These are phyloP conservation scores for Globisporangium recalcitrans DNA, from an alignment of 352 stramenopile species.

Conservation along the genomic window DNA sequence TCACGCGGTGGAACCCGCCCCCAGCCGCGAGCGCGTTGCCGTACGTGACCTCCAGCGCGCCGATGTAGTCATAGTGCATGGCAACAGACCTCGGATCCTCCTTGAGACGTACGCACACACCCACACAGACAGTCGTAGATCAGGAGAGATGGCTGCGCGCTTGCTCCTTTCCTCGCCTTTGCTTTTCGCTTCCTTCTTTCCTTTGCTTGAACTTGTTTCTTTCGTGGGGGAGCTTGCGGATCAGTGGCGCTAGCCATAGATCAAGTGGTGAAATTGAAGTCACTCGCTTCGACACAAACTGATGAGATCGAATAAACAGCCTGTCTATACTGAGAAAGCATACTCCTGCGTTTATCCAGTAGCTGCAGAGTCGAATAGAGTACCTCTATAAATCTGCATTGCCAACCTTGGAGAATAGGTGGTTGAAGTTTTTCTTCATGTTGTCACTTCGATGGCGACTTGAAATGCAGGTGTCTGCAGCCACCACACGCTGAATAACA, in stretches of 20 bases:
- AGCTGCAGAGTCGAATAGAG: no score
- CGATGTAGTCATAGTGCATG: conserved; percentile 75
- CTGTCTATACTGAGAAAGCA: no score
- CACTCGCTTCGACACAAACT: no score
- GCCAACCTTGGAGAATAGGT: no score
- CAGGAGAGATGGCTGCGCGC: not conserved
- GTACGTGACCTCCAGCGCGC: conserved; percentile 79
- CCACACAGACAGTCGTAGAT: not conserved
- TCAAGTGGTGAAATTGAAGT: not conserved
- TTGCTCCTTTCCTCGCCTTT: not conserved
- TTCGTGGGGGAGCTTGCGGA: not conserved
- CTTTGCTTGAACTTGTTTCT: conserved; percentile 3
- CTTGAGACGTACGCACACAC: not conserved
- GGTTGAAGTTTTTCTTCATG: no score
- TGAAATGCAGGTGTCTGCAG: no score
- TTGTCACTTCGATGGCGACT: no score
- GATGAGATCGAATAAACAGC: no score
- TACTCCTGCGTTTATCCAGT: no score
- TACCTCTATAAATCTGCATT: no score
- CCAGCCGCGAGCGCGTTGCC: conserved; percentile 76
- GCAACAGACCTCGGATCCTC: not conserved
- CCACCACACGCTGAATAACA: not conserved
- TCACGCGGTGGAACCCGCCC: conserved; percentile 80
- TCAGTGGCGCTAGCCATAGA: not conserved
- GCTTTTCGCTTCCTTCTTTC: not conserved